Percentiles rank a stretch among this genome's conserved stretches.
Evolutionary conservation across 352 stramenopile genomes (phyloP).

Genomic region (Phytophthora multivora): DNA sequence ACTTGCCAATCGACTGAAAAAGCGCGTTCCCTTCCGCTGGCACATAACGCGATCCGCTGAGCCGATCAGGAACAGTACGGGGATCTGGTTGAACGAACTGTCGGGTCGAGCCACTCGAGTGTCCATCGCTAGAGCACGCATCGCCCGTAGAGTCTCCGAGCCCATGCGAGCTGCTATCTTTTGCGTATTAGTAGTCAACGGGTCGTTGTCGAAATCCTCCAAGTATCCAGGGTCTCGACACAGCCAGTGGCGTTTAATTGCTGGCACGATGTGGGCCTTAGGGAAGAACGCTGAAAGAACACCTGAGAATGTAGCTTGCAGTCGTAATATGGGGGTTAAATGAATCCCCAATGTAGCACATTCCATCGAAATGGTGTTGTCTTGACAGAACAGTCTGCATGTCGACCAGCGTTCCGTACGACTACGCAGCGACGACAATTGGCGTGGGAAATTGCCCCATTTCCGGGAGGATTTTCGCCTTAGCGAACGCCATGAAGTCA

Average conservation of each 20-base stretch:
- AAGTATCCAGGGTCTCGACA: slow-evolving; percentile 42
- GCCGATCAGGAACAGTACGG: not conserved
- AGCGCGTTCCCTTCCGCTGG: slow-evolving; percentile 3
- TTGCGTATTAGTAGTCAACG: slow-evolving; percentile 34
- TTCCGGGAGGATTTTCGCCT: slow-evolving; percentile 27
- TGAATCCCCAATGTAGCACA: slow-evolving; percentile 26
- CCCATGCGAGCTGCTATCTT: not conserved
- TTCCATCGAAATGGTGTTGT: slow-evolving; percentile 53
- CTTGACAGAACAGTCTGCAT: slow-evolving; percentile 54
- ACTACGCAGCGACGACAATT: slow-evolving; percentile 60
- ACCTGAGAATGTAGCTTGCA: slow-evolving; percentile 48
- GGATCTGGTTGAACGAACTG: not conserved
- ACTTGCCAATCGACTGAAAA: slow-evolving; percentile 10
- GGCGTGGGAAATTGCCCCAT: slow-evolving; percentile 8
- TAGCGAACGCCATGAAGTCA: slow-evolving; percentile 40
- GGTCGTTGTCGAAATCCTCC: slow-evolving; percentile 54
- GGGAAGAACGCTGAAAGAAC: slow-evolving; percentile 42
- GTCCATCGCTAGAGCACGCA: not conserved
- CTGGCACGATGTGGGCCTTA: slow-evolving; percentile 37
- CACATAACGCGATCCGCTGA: slow-evolving; percentile 6
- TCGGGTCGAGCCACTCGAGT: not conserved
- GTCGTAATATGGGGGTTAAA: too few relatives aligned
- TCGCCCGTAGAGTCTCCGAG: not conserved
- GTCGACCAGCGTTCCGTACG: slow-evolving; percentile 54
- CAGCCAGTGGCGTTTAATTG: slow-evolving; percentile 44